These are phyloP conservation scores for Ceratocystis cacaofunesta DNA, from an alignment of 2,329 filamentous ascomycete species.

Conservation along the genomic window DNA sequence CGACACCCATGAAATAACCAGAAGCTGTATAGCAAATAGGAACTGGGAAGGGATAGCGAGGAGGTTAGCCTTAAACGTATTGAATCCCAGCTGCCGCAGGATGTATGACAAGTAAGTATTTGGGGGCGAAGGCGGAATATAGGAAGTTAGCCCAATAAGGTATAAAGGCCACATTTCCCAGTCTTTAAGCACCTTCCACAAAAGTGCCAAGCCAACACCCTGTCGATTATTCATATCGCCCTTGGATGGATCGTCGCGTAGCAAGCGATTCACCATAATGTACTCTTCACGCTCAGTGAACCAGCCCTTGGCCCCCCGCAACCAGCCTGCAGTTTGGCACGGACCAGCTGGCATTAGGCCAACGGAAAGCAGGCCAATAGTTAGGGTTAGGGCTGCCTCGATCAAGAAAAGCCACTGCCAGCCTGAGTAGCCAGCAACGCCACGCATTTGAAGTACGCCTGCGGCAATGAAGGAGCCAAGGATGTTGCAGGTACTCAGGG, in stretches of 20 bases:
- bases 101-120: constrained; percentile 33
- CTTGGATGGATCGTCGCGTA: constrained; percentile 46
- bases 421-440: constrained; percentile 26
- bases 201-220: constrained; percentile 28
- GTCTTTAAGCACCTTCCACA: constrained; percentile 40
- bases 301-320: constrained; percentile 44
- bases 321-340: constrained; percentile 39
- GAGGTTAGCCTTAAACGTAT: constrained; percentile 32
- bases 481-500: constrained; percentile 20
- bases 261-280: constrained; percentile 46
- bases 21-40: constrained; percentile 32
- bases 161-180: constrained; percentile 48
- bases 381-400: constrained; percentile 23
- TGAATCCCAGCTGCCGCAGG: constrained; percentile 30
- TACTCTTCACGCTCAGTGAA: constrained; percentile 45
- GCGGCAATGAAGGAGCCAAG: constrained; percentile 34
- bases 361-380: constrained; percentile 31
- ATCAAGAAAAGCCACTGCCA: constrained; percentile 27
- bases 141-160: constrained; percentile 35
- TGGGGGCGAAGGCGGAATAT: constrained; percentile 30
- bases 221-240: constrained; percentile 46
- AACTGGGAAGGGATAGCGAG: constrained; percentile 32
- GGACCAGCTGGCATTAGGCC: constrained; percentile 33
- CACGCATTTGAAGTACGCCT: constrained; percentile 26
- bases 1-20: constrained; percentile 33